A percentile compares a stretch with the other conserved stretches of the same genome.
Evolutionary conservation across 495 filamentous ascomycete species (phyloP).

Genomic region (Aspergillus homomorphus): DNA sequence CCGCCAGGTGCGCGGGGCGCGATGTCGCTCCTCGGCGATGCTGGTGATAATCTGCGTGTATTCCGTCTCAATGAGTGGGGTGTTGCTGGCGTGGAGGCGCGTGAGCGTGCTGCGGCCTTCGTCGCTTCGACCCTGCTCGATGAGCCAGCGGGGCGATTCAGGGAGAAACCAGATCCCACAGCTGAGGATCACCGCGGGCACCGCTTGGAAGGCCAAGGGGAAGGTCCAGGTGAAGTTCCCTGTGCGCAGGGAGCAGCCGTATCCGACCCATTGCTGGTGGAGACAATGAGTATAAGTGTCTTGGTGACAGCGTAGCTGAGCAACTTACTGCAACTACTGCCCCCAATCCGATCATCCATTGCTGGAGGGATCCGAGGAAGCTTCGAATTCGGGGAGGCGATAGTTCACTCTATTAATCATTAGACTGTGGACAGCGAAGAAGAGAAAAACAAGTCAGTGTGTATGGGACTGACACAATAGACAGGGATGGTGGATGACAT

Average conservation of each 20-base stretch:
- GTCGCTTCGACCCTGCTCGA: slow-evolving; percentile 38
- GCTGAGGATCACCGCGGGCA: slow-evolving; percentile 48
- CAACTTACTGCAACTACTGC: slow-evolving; percentile 44
- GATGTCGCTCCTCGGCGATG: slow-evolving; percentile 16
- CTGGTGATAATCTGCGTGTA: slow-evolving; percentile 18
- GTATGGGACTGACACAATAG: slow-evolving; percentile 33
- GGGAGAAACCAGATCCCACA: slow-evolving; percentile 49
- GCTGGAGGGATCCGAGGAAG: slow-evolving; percentile 28
- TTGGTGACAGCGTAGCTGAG: no score
- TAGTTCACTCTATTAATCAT: slow-evolving; percentile 33
- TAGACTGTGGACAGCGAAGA: background rate
- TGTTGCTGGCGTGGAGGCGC: slow-evolving; percentile 9
- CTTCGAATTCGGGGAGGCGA: slow-evolving; percentile 26
- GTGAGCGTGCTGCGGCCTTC: slow-evolving; percentile 11
- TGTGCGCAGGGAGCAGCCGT: slow-evolving; percentile 48
- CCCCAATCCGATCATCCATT: slow-evolving; percentile 49
- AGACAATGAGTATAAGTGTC: background rate
- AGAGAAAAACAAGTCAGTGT: background rate
- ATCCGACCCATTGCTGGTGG: slow-evolving; percentile 48
- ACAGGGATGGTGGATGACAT: slow-evolving; percentile 51
- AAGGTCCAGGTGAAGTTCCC: slow-evolving; percentile 53
- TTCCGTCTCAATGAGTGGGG: slow-evolving; percentile 10
- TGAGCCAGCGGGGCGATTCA: slow-evolving; percentile 58
- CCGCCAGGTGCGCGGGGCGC: slow-evolving; percentile 9
- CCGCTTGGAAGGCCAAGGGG: slow-evolving; percentile 52